phyloP scores from a whole-genome alignment of 495 filamentous ascomycete species.

The Thozetella sp. region DNA sequence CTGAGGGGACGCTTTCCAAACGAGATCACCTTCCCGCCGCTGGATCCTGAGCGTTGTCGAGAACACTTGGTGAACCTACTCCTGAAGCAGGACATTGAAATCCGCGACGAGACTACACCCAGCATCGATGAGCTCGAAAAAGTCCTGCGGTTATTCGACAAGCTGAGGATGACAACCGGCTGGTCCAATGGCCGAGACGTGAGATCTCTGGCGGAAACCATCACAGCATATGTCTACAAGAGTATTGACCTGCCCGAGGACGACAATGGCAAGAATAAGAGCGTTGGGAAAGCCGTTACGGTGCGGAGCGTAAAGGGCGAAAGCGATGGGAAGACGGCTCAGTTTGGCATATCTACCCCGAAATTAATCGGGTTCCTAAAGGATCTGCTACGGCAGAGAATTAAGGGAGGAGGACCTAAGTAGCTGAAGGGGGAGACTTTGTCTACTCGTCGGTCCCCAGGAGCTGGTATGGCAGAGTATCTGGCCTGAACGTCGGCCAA shows the following conservation, averaged over 20 bases:
- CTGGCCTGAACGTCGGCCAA: too few species aligned
- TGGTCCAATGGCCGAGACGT: conserved; percentile 65
- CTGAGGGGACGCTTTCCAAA: conserved; percentile 56
- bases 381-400: background rate
- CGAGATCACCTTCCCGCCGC: conserved; percentile 45
- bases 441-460: too few species aligned
- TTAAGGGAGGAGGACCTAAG: conserved; percentile 2
- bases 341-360: background rate
- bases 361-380: background rate
- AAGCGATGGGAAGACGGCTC: background rate
- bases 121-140: conserved; percentile 3
- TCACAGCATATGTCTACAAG: too few species aligned
- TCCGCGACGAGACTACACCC: background rate
- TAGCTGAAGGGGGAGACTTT: too few species aligned
- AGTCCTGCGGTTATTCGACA: conserved; percentile 27
- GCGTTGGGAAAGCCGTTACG: too few species aligned
- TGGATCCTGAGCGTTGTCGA: conserved; percentile 22
- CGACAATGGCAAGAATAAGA: too few species aligned
- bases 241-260: too few species aligned
- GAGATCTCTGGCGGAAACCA: conserved; percentile 44
- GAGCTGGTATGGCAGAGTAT: too few species aligned
- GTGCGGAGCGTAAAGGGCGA: background rate
- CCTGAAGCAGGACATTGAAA: background rate
- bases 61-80: conserved; percentile 25
- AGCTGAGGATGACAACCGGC: conserved; percentile 31